Conservation (phyloP, 2,329 filamentous ascomycete species). For the Coniella lustricola region DNA sequence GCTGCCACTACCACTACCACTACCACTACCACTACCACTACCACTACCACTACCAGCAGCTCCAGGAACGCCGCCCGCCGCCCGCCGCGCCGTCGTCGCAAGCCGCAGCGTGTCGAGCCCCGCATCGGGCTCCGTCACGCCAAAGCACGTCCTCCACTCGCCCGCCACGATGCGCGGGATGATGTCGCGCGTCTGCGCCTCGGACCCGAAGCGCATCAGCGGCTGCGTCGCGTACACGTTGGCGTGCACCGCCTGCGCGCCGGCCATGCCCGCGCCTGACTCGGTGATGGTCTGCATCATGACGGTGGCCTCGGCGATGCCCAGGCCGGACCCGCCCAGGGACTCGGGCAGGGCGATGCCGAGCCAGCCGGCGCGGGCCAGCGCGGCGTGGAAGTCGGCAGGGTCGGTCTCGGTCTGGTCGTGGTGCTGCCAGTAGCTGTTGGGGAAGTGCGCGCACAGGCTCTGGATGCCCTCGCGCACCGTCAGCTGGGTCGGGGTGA, state of each 20-base stretch:
- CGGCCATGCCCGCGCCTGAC: conserved; percentile 72
- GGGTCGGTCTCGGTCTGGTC: conserved; percentile 68
- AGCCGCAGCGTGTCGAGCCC: conserved; percentile 72
- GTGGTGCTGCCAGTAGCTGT: conserved; percentile 69
- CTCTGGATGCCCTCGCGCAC: conserved; percentile 64
- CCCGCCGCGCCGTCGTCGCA: conserved; percentile 52
- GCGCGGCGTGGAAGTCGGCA: conserved; percentile 64
- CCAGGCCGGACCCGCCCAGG: conserved; percentile 67
- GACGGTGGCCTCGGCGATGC: conserved; percentile 75
- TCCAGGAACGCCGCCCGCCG: conserved; percentile 49
- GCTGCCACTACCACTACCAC: no score
- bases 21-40: no score
- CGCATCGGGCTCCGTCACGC: conserved; percentile 77
- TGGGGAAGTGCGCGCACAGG: conserved; percentile 63
- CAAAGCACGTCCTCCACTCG: conserved; percentile 68
- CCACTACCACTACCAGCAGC: no score
- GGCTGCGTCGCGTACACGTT: conserved; percentile 72
- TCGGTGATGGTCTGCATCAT: conserved; percentile 81
- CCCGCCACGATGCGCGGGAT: conserved; percentile 68
- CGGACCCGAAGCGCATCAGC: conserved; percentile 64
- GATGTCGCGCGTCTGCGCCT: conserved; percentile 54
- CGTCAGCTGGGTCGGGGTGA: conserved; percentile 64
- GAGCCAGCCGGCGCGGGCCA: conserved; percentile 72
- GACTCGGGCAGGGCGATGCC: conserved; percentile 72
- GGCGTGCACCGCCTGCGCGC: conserved; percentile 55